A percentile compares a stretch with the other conserved stretches of the same genome.
Evolutionary conservation across 345 rosid species (phyloP).

Genomic region (Linum trigynum): DNA sequence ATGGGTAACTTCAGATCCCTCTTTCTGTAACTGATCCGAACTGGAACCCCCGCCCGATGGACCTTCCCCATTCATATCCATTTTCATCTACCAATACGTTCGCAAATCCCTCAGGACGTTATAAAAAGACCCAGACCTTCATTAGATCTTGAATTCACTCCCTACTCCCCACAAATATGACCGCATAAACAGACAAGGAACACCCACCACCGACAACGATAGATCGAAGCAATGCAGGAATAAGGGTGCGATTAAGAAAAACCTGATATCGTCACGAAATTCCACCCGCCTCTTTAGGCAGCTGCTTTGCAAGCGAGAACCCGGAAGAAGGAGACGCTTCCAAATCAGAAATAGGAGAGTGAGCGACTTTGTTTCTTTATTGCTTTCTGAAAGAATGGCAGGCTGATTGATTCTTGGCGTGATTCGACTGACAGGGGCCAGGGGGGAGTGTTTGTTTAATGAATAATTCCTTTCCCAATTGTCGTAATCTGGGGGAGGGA

Average conservation of each 20-base stretch:
- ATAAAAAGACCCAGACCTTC: no score
- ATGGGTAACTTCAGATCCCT: slow-evolving; percentile 23
- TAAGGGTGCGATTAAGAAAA: no score
- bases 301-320: no score
- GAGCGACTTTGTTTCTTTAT: background rate
- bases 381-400: background rate
- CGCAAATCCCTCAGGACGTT: no score
- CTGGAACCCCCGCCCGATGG: slow-evolving; percentile 28
- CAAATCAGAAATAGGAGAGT: background rate
- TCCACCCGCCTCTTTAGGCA: no score
- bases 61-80: slow-evolving; percentile 28
- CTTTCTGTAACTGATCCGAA: no score
- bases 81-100: slow-evolving; percentile 1
- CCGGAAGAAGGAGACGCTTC: no score
- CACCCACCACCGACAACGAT: background rate
- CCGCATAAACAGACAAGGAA: background rate
- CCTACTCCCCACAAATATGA: background rate
- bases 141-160: no score
- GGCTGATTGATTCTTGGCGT: background rate
- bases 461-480: no score
- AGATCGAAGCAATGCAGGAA: background rate
- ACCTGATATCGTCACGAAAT: no score
- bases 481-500: background rate
- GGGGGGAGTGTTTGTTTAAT: no score
- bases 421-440: background rate